Conservation (phyloP, 2,329 filamentous ascomycete genomes). For the Nigrospora sphaerica region DNA sequence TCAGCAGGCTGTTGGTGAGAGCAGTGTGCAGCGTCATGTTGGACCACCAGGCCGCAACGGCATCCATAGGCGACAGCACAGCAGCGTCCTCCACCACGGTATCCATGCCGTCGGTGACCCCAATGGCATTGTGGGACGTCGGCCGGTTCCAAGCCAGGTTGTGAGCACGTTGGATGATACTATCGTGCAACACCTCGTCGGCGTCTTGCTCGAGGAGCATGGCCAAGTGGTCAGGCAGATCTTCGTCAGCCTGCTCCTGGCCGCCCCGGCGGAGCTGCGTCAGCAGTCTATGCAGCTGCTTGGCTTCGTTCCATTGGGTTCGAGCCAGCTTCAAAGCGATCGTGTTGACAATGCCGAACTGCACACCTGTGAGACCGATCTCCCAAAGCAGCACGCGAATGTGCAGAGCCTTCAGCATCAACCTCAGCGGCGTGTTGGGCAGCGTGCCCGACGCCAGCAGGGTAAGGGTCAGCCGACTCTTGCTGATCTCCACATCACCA, state of each 20-base stretch:
- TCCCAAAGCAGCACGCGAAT: constrained; percentile 86
- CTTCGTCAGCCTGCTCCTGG: constrained; percentile 48
- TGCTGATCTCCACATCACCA: constrained; percentile 83
- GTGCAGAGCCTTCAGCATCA: constrained; percentile 91
- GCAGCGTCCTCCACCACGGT: constrained; percentile 78
- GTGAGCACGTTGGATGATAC: constrained; percentile 76
- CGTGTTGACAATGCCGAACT: constrained; percentile 57
- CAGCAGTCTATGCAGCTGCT: constrained; percentile 49
- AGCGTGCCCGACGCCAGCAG: constrained; percentile 83
- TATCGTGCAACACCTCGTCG: constrained; percentile 71
- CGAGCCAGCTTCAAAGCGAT: constrained; percentile 68
- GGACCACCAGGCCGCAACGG: constrained; percentile 87
- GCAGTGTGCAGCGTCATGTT: constrained; percentile 64
- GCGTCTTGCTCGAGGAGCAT: constrained; percentile 71
- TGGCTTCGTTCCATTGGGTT: constrained; percentile 75
- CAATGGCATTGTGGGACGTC: constrained; percentile 58
- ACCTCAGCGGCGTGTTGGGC: constrained; percentile 70
- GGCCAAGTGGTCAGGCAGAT: constrained; percentile 69
- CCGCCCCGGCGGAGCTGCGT: constrained; percentile 32
- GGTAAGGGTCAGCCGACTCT: constrained; percentile 76
- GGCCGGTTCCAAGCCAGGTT: constrained; percentile 84
- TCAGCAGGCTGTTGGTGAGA: constrained; percentile 56
- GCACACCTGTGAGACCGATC: constrained; percentile 56
- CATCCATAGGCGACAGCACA: constrained; percentile 81
- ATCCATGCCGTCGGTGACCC: constrained; percentile 67